A percentile compares a stretch with the other conserved stretches of the same genome.
Conservation (phyloP, 164 flowering plant genomes). For the Hamamelis virginiana region DNA sequence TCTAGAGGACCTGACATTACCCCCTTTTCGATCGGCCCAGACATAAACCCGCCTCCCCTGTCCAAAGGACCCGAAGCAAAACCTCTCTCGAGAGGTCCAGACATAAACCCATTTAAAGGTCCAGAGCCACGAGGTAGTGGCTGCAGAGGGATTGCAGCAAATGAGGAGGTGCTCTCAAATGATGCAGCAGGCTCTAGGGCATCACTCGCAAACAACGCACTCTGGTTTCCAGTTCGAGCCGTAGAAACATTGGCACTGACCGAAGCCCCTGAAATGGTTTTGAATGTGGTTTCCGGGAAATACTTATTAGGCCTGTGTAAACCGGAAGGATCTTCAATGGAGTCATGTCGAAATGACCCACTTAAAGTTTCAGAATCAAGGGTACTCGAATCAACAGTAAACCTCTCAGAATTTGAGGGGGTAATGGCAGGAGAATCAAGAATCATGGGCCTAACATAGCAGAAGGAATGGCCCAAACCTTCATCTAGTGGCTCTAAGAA, state of each 20-base stretch:
- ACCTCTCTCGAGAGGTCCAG: constrained; percentile 70
- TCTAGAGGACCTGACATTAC: constrained; percentile 66
- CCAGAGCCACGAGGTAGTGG: constrained; percentile 64
- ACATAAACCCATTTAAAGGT: constrained; percentile 56
- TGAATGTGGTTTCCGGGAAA: constrained; percentile 54
- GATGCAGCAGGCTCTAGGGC: constrained; percentile 57
- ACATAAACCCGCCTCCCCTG: constrained; percentile 50
- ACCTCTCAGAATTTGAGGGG: constrained; percentile 68
- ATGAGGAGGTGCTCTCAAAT: constrained; percentile 64
- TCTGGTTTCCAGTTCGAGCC: constrained; percentile 46
- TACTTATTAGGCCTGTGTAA: constrained; percentile 37
- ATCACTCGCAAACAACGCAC: constrained; percentile 39
- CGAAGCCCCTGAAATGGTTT: constrained; percentile 68
- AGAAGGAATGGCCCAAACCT: constrained; percentile 72
- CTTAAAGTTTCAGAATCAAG: constrained; percentile 58
- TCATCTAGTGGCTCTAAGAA: constrained; percentile 65
- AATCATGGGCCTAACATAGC: constrained; percentile 60
- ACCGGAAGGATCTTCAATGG: constrained; percentile 36
- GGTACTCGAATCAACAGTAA: constrained; percentile 60
- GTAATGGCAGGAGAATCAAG: constrained; percentile 57
- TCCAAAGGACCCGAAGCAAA: constrained; percentile 65
- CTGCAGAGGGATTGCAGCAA: constrained; percentile 62
- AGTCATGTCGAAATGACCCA: constrained; percentile 54
- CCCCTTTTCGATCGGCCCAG: constrained; percentile 61
- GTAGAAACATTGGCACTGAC: constrained; percentile 71